A percentile compares a stretch with the other conserved stretches of the same genome.
phyloP scores from a whole-genome alignment of 495 filamentous ascomycete genomes.

The Penicillium lagena region DNA sequence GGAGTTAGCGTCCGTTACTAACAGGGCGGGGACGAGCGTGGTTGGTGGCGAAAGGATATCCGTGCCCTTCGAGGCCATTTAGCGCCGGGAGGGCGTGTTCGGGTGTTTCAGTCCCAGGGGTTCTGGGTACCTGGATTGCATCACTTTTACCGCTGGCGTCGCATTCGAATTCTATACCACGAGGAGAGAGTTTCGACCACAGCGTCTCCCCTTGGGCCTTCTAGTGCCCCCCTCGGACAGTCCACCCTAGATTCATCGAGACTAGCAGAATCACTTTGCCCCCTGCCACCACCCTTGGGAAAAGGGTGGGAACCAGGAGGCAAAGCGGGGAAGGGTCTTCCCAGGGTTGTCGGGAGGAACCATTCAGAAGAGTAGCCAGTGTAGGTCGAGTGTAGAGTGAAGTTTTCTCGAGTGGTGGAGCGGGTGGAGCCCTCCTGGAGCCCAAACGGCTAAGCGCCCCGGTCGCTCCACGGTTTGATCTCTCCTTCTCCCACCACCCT shows the following conservation, averaged over 20 bases:
- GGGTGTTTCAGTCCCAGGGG: slow-evolving; percentile 12
- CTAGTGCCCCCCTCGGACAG: no score
- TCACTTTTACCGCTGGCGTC: background rate
- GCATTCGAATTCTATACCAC: no score
- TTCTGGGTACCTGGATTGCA: background rate
- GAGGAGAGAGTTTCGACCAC: background rate
- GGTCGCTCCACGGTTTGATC: slow-evolving; percentile 2
- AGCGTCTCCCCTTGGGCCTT: background rate
- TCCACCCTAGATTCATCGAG: no score
- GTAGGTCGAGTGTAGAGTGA: no score
- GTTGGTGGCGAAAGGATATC: slow-evolving; percentile 14
- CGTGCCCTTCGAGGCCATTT: background rate
- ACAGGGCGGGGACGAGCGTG: slow-evolving; percentile 4
- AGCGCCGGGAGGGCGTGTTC: slow-evolving; percentile 3
- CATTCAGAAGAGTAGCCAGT: background rate
- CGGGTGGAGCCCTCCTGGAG: no score
- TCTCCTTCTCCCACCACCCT: slow-evolving; percentile 5
- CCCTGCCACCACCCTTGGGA: no score
- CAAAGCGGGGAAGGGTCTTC: background rate
- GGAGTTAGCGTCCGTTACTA: slow-evolving; percentile 13
- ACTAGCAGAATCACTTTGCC: no score
- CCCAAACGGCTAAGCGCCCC: slow-evolving; percentile 1
- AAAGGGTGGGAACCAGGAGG: background rate
- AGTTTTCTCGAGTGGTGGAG: no score
- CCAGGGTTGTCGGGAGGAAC: slow-evolving; percentile 2